Evolutionary conservation across 176 grass and related monocot species (phyloP).

Genomic region (Avena insularis): DNA sequence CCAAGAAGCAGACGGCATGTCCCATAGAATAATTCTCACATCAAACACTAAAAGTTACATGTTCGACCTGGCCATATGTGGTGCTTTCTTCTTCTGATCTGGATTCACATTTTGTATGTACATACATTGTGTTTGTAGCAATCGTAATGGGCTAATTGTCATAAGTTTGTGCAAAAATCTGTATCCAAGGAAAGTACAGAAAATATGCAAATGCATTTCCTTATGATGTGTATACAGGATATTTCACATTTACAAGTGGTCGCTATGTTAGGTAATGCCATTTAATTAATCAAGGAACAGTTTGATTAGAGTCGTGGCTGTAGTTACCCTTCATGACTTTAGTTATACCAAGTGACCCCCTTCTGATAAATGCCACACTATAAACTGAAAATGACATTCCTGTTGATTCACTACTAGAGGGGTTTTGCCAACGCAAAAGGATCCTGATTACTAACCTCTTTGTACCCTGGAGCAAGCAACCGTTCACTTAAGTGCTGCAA

Average conservation of each 20-base stretch:
- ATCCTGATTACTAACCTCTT: neutral
- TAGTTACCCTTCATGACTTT: slow-evolving; percentile 19
- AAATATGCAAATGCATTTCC: neutral
- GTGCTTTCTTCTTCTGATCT: neutral
- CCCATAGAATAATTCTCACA: neutral
- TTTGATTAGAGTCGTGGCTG: slow-evolving; percentile 30
- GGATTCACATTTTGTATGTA: neutral
- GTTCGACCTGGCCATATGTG: neutral
- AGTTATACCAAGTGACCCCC: neutral
- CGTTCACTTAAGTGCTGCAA: neutral
- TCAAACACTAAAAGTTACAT: neutral
- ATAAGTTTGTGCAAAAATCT: neutral
- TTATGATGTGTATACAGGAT: neutral
- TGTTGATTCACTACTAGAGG: neutral
- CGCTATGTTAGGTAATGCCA: slow-evolving; percentile 29
- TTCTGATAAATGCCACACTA: slow-evolving; percentile 22
- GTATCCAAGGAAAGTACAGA: neutral
- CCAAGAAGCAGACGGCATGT: no score
- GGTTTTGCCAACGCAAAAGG: neutral
- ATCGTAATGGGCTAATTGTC: neutral
- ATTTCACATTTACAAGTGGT: slow-evolving; percentile 25
- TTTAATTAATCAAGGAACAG: slow-evolving; percentile 21
- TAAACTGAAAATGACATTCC: slow-evolving; percentile 23
- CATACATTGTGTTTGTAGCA: neutral
- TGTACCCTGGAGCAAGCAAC: neutral